Conservation (phyloP, 2,329 filamentous ascomycete species). For the Verticillium nonalfalfae region DNA sequence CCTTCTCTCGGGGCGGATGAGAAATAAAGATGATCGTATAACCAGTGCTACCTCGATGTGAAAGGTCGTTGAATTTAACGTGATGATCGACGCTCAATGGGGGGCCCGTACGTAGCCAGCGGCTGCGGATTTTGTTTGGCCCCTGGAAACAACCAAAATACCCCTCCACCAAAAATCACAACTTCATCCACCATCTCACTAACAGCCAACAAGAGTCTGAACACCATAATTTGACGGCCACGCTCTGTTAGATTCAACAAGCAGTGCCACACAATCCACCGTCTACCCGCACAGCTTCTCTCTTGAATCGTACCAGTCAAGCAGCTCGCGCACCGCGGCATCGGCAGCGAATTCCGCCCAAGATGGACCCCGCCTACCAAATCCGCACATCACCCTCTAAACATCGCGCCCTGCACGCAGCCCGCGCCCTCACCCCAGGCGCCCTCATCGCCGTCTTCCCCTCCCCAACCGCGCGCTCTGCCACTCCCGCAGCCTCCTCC, state of each 20-base stretch:
- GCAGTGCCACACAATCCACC: no score
- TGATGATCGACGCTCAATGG: no score
- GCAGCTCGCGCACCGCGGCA: neutral
- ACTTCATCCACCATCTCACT: neutral
- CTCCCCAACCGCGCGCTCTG: slow-evolving; percentile 24
- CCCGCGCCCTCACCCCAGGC: slow-evolving; percentile 35
- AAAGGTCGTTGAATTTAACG: no score
- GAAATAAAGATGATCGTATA: no score
- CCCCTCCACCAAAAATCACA: neutral
- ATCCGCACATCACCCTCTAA: slow-evolving; percentile 15
- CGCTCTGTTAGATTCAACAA: neutral
- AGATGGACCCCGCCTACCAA: neutral
- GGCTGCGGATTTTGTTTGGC: no score
- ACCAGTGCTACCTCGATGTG: no score
- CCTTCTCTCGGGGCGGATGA: no score
- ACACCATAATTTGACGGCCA: neutral
- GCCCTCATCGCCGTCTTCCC: slow-evolving; percentile 37
- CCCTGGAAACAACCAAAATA: neutral
- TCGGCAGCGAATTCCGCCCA: neutral
- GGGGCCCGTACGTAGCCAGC: no score
- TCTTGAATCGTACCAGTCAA: neutral
- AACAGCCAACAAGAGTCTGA: neutral
- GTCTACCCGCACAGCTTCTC: no score
- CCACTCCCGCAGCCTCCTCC: slow-evolving; percentile 38
- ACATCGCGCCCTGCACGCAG: slow-evolving; percentile 40